phyloP scores from a whole-genome alignment of 257 asterid genomes.

The Schizonepeta tenuifolia region DNA sequence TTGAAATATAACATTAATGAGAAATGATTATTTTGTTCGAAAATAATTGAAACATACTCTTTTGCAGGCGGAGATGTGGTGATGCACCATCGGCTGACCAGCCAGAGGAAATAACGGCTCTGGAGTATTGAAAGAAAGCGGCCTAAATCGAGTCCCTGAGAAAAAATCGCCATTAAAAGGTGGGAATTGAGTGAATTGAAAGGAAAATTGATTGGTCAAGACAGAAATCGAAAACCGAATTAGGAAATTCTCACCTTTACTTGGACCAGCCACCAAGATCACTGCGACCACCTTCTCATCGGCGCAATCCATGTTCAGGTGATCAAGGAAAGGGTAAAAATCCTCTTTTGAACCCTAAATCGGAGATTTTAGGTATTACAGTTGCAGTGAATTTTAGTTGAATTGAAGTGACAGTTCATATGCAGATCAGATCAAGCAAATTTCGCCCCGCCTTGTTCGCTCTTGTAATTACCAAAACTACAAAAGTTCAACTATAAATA shows the following conservation, averaged over 20 bases:
- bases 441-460: too few species aligned
- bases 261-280: constrained; percentile 82
- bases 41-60: constrained; percentile 44
- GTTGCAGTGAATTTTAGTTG: not conserved
- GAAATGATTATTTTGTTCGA: not conserved
- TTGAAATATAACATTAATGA: constrained; percentile 11
- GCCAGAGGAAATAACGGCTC: constrained; percentile 86
- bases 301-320: constrained; percentile 47
- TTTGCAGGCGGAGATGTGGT: constrained; percentile 86
- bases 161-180: not conserved
- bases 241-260: constrained; percentile 54
- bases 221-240: not conserved
- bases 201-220: constrained; percentile 1
- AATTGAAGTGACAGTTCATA: constrained; percentile 11
- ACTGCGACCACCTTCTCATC: constrained; percentile 83
- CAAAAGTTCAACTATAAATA: too few species aligned
- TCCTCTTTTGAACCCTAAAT: constrained; percentile 36
- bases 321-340: constrained; percentile 7
- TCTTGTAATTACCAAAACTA: too few species aligned
- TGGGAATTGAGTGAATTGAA: not conserved
- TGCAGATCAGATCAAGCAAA: not conserved
- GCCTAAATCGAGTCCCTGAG: constrained; percentile 84
- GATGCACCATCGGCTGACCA: constrained; percentile 89
- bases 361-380: constrained; percentile 23
- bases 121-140: constrained; percentile 74